Percentiles rank a stretch among this genome's conserved stretches.
phyloP scores from a whole-genome alignment of 345 rosid species.

The Brassica carinata region DNA sequence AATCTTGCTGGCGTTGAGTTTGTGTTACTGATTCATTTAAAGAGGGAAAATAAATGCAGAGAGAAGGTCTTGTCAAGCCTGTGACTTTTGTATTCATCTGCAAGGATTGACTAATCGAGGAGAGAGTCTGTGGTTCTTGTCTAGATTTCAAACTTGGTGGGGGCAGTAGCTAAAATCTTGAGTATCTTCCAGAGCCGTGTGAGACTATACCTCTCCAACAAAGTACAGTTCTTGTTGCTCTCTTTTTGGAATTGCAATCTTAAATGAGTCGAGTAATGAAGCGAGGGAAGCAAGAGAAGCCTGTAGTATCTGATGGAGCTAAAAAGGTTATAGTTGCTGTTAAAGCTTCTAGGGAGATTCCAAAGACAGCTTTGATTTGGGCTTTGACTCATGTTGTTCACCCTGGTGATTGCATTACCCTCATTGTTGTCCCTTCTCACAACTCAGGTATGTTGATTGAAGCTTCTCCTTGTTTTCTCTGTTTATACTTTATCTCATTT shows the following conservation, averaged over 20 bases:
- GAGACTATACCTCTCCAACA: constrained; percentile 22
- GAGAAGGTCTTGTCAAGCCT: constrained; percentile 49
- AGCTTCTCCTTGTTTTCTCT: neutral
- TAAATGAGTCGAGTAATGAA: constrained; percentile 64
- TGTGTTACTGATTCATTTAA: neutral
- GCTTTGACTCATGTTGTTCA: constrained; percentile 98
- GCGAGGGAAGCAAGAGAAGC: constrained; percentile 61
- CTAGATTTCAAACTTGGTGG: constrained; percentile 32
- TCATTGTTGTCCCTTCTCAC: constrained; percentile 85
- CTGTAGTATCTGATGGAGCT: constrained; percentile 52
- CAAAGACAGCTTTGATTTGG: constrained; percentile 92
- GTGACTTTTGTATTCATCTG: constrained; percentile 40
- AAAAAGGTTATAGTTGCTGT: constrained; percentile 94
- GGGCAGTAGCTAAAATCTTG: constrained; percentile 8
- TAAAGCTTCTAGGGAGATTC: constrained; percentile 95
- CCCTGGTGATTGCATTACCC: constrained; percentile 93
- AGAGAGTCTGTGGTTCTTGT: no score
- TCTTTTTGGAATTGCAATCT: neutral
- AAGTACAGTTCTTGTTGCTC: constrained; percentile 1
- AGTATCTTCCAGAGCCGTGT: constrained; percentile 22
- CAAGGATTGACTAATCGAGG: no score
- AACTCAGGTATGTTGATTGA: constrained; percentile 56
- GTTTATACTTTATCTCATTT: neutral
- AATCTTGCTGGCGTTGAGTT: neutral
- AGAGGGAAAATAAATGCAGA: neutral